Conservation (phyloP, 768 basidiomycete species). For the Tricholoma saponaceum region DNA sequence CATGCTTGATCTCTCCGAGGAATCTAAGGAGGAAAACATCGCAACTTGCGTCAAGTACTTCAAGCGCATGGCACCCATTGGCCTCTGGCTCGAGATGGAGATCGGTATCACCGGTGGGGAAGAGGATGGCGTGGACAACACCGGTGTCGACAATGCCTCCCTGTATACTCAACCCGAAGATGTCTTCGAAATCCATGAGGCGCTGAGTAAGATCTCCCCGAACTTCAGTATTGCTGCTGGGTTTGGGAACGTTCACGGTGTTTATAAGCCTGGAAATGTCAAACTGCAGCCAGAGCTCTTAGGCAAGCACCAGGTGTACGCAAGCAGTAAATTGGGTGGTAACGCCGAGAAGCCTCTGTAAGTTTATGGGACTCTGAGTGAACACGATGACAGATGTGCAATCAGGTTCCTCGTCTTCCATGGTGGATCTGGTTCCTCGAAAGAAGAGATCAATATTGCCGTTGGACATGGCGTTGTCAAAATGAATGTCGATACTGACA, state of each 20-base stretch:
- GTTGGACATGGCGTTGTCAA: slow-evolving; percentile 93
- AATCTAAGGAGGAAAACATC: slow-evolving; percentile 91
- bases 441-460: slow-evolving; percentile 92
- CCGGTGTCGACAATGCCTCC: slow-evolving; percentile 85
- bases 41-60: slow-evolving; percentile 92
- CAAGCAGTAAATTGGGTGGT: slow-evolving; percentile 62
- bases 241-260: slow-evolving; percentile 98
- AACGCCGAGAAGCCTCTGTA: slow-evolving; percentile 76
- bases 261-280: slow-evolving; percentile 99
- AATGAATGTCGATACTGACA: slow-evolving; percentile 99
- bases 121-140: slow-evolving; percentile 99
- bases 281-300: slow-evolving; percentile 88
- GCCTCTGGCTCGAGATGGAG: slow-evolving; percentile 99
- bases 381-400: not conserved
- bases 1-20: slow-evolving; percentile 98
- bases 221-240: slow-evolving; percentile 98
- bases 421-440: slow-evolving; percentile 96
- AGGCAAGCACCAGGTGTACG: slow-evolving; percentile 82
- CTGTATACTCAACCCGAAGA: slow-evolving; percentile 98
- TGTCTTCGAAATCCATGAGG: slow-evolving; percentile 85
- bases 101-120: slow-evolving; percentile 99
- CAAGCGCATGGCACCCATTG: slow-evolving; percentile 87
- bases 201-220: slow-evolving; percentile 79
- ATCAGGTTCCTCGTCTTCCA: slow-evolving; percentile 97
- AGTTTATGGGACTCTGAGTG: slow-evolving; percentile 22